These are phyloP conservation scores for Boletus rubroflammeus DNA, from an alignment of 768 basidiomycete genomes.

Conservation along the genomic window DNA sequence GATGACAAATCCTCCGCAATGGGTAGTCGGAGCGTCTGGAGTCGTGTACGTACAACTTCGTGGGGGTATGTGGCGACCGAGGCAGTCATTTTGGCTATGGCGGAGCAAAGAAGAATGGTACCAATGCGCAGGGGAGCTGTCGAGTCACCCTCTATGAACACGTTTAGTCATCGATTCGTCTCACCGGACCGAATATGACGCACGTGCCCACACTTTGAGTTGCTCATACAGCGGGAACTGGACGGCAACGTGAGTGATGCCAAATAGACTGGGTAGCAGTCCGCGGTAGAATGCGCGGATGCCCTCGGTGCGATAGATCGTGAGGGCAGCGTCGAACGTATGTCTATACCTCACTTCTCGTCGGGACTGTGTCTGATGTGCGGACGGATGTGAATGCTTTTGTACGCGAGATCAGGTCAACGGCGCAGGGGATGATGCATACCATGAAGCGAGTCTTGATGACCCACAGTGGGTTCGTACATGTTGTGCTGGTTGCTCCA, in stretches of 20 bases:
- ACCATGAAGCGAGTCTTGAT: constrained; percentile 99
- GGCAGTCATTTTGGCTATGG: constrained; percentile 94
- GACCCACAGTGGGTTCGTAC: constrained; percentile 97
- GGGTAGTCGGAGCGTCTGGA: constrained; percentile 80
- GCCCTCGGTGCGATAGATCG: constrained; percentile 91
- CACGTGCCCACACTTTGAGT: constrained; percentile 83
- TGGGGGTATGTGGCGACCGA: constrained; percentile 96
- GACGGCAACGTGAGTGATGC: constrained; percentile 92
- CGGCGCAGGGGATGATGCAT: constrained; percentile 14
- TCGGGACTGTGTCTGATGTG: constrained; percentile 72
- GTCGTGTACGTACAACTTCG: constrained; percentile 96
- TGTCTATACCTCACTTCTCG: constrained; percentile 79
- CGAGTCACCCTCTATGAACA: constrained; percentile 29
- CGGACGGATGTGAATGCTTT: constrained; percentile 7
- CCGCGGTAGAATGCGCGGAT: constrained; percentile 90
- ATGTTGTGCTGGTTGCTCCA: constrained; percentile 87
- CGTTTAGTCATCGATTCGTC: background rate
- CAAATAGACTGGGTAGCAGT: constrained; percentile 86
- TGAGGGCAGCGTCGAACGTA: constrained; percentile 83
- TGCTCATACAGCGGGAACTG: constrained; percentile 97
- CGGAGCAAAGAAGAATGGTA: constrained; percentile 85
- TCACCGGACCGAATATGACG: constrained; percentile 35
- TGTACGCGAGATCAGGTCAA: background rate
- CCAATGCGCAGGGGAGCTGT: constrained; percentile 29
- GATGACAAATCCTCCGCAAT: constrained; percentile 57